Evolutionary conservation across 768 basidiomycete genomes (phyloP).

Genomic region (Suillus luteus): DNA sequence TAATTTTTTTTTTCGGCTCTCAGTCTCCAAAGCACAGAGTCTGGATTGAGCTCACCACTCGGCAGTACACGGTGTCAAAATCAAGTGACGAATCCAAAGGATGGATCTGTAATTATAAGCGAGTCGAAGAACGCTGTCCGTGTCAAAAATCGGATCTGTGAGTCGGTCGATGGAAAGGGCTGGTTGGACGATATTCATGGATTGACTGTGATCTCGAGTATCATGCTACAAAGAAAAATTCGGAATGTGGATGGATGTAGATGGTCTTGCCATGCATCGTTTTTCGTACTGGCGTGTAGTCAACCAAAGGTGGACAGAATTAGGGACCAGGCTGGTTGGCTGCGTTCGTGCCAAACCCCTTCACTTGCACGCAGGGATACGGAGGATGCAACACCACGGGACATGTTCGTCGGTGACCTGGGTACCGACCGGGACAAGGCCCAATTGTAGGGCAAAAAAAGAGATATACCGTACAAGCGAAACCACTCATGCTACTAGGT

Average conservation of each 20-base stretch:
- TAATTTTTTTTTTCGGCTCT: not conserved
- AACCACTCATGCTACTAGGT: not conserved
- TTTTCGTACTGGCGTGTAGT: not conserved
- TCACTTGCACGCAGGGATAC: not conserved
- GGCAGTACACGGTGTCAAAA: not conserved
- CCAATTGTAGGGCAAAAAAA: not conserved
- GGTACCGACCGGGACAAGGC: not conserved
- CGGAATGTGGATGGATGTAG: not conserved
- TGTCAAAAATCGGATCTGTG: not conserved
- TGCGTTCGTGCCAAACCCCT: not conserved
- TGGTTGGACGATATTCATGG: not conserved
- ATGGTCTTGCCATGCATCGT: not conserved
- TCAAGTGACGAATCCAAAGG: not conserved
- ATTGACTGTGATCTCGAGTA: not conserved
- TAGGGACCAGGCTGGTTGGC: not conserved
- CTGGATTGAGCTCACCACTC: not conserved
- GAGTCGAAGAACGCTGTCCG: not conserved
- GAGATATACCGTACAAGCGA: not conserved
- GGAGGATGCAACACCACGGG: not conserved
- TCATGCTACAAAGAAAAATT: not conserved
- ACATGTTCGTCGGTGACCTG: not conserved
- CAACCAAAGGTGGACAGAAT: not conserved
- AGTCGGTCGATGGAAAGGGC: not conserved
- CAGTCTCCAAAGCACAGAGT: not conserved
- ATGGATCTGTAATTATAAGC: not conserved